These are phyloP conservation scores for Diutina neorugosa DNA, from an alignment of 1,139 yeast genomes.

Conservation along the genomic window DNA sequence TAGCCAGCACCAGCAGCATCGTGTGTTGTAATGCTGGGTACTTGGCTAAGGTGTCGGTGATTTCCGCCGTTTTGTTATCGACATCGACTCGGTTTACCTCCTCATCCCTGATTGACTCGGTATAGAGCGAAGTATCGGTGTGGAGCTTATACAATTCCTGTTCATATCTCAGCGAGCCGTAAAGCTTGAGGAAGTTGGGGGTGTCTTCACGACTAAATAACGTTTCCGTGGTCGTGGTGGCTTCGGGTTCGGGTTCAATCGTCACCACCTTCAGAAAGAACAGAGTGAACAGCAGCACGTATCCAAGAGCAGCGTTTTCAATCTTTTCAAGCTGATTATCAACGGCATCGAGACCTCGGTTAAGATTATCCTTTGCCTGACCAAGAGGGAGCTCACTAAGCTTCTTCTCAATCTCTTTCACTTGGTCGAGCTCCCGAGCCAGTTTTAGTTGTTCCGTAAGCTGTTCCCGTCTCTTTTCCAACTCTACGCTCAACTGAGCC, in stretches of 20 bases:
- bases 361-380: slow-evolving; percentile 30
- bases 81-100: slow-evolving; percentile 25
- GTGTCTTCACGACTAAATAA: slow-evolving; percentile 13
- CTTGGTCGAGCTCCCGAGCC: slow-evolving; percentile 9
- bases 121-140: slow-evolving; percentile 14
- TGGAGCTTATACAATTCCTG: slow-evolving; percentile 30
- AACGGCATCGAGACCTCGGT: slow-evolving; percentile 44
- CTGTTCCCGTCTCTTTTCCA: slow-evolving; percentile 20
- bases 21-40: slow-evolving; percentile 45
- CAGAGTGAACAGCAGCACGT: slow-evolving; percentile 44
- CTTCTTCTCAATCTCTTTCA: slow-evolving; percentile 11
- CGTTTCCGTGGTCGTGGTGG: slow-evolving; percentile 10
- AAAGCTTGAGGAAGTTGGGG: slow-evolving; percentile 15
- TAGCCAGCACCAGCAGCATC: slow-evolving; percentile 61
- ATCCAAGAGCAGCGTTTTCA: slow-evolving; percentile 51
- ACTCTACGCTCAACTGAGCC: slow-evolving; percentile 20
- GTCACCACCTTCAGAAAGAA: slow-evolving; percentile 43
- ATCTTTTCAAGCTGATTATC: slow-evolving; percentile 59
- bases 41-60: slow-evolving; percentile 32
- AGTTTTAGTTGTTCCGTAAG: slow-evolving; percentile 16
- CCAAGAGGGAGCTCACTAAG: slow-evolving; percentile 6
- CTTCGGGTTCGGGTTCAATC: slow-evolving; percentile 16
- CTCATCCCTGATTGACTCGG: slow-evolving; percentile 10
- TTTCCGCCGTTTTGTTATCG: slow-evolving; percentile 40
- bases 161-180: slow-evolving; percentile 31